Percentiles rank a stretch among this genome's conserved stretches.
Evolutionary conservation across 306 rosid genomes (phyloP).

Genomic region (Cicer arietinum): DNA sequence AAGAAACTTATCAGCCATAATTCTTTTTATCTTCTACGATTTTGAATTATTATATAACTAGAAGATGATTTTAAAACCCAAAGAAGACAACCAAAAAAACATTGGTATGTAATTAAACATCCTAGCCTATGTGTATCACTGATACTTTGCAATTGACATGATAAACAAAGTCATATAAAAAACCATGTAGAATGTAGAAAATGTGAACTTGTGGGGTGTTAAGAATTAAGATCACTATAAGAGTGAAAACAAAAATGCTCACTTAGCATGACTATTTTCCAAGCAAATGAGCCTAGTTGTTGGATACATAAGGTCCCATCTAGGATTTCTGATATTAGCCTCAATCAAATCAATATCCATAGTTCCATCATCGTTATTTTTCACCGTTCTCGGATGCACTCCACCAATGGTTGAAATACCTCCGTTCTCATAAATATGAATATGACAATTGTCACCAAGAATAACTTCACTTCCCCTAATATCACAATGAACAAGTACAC

Average conservation of each 20-base stretch:
- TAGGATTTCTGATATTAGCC: slow-evolving; percentile 80
- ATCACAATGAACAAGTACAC: slow-evolving; percentile 88
- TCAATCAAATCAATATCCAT: slow-evolving; percentile 77
- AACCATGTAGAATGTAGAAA: not conserved
- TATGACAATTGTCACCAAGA: slow-evolving; percentile 82
- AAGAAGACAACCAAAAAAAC: no score
- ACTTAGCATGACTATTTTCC: slow-evolving; percentile 95
- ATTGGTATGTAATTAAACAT: no score
- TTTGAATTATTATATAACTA: no score
- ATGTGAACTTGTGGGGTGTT: not conserved
- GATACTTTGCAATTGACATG: no score
- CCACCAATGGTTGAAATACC: slow-evolving; percentile 93
- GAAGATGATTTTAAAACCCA: no score
- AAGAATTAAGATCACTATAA: slow-evolving; percentile 4
- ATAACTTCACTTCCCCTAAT: slow-evolving; percentile 91
- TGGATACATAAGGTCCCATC: slow-evolving; percentile 67
- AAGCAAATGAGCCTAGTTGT: slow-evolving; percentile 90
- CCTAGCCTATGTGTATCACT: no score
- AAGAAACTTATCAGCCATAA: slow-evolving; percentile 20
- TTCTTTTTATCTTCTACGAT: not conserved
- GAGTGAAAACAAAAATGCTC: slow-evolving; percentile 42
- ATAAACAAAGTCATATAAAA: not conserved
- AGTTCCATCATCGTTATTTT: slow-evolving; percentile 82
- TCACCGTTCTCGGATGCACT: slow-evolving; percentile 77
- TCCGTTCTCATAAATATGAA: slow-evolving; percentile 83